Conservation (phyloP, 805 yeast genomes). For the Lipomyces anomalus region DNA sequence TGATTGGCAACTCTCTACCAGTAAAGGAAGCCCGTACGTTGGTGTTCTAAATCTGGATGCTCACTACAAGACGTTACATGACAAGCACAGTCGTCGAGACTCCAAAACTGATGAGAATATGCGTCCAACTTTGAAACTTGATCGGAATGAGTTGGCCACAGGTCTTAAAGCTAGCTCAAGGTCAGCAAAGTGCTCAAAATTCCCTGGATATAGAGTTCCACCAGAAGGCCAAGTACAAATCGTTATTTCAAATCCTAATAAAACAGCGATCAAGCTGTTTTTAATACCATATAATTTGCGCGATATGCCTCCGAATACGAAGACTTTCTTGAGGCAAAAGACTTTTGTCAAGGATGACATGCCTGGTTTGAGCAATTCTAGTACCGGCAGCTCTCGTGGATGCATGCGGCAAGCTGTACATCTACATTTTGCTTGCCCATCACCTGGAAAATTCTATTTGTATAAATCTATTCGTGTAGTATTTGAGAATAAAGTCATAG, state of each 20-base stretch:
- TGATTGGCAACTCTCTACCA: slow-evolving; percentile 30
- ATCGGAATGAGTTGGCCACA: neutral
- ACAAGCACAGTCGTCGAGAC: no score
- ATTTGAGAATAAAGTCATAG: slow-evolving; percentile 28
- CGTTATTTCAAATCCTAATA: slow-evolving; percentile 31
- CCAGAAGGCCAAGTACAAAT: slow-evolving; percentile 33
- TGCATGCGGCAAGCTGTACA: slow-evolving; percentile 31
- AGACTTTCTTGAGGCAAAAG: slow-evolving; percentile 34
- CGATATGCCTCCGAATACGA: slow-evolving; percentile 29
- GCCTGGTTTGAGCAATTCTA: no score
- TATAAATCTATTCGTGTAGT: slow-evolving; percentile 30
- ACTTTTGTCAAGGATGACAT: slow-evolving; percentile 13
- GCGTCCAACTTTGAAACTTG: slow-evolving; percentile 1
- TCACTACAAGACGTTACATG: slow-evolving; percentile 4
- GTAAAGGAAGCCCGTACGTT: slow-evolving; percentile 5
- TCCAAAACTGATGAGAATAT: no score
- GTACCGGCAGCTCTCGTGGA: slow-evolving; percentile 7
- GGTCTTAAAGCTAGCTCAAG: neutral
- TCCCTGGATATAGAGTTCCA: slow-evolving; percentile 32
- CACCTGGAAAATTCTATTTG: slow-evolving; percentile 25
- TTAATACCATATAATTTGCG: slow-evolving; percentile 33
- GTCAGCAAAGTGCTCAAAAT: slow-evolving; percentile 1
- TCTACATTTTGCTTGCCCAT: slow-evolving; percentile 29
- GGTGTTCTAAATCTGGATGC: slow-evolving; percentile 18
- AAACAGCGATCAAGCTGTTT: slow-evolving; percentile 32